Evolutionary conservation across 768 basidiomycete species (phyloP).

Genomic region (Naganishia friedmannii): DNA sequence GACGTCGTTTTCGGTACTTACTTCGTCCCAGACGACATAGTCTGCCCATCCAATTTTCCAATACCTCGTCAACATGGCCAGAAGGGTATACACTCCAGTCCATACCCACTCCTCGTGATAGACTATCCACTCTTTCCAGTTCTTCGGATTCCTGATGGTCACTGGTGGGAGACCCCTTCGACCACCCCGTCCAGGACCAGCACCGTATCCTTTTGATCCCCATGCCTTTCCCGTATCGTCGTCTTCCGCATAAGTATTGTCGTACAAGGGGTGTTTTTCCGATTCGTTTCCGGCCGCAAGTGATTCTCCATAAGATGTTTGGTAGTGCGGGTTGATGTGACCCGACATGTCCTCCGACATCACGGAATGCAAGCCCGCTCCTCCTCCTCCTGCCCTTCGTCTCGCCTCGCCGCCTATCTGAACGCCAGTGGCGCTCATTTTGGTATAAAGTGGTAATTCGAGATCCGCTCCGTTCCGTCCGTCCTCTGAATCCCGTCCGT

Average conservation of each 20-base stretch:
- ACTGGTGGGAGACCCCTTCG: slow-evolving; percentile 48
- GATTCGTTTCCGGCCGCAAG: slow-evolving; percentile 9
- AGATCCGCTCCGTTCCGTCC: slow-evolving; percentile 14
- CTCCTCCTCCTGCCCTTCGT: slow-evolving; percentile 8
- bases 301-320: slow-evolving; percentile 13
- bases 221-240: slow-evolving; percentile 44
- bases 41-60: slow-evolving; percentile 84
- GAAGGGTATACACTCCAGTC: slow-evolving; percentile 75
- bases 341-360: neutral
- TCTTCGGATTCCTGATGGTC: slow-evolving; percentile 36
- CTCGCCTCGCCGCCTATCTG: slow-evolving; percentile 19
- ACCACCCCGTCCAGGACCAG: slow-evolving; percentile 47
- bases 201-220: slow-evolving; percentile 48
- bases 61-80: slow-evolving; percentile 92
- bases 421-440: slow-evolving; percentile 20
- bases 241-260: neutral
- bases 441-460: slow-evolving; percentile 28
- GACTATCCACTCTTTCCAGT: slow-evolving; percentile 43
- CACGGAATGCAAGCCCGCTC: neutral
- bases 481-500: neutral
- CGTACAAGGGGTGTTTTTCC: slow-evolving; percentile 12
- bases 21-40: slow-evolving; percentile 92
- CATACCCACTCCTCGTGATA: slow-evolving; percentile 51
- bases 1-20: slow-evolving; percentile 33
- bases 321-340: neutral